These are phyloP conservation scores for Prorocentrum cordatum DNA, from an alignment of 169 alveolate species.

Conservation along the genomic window DNA sequence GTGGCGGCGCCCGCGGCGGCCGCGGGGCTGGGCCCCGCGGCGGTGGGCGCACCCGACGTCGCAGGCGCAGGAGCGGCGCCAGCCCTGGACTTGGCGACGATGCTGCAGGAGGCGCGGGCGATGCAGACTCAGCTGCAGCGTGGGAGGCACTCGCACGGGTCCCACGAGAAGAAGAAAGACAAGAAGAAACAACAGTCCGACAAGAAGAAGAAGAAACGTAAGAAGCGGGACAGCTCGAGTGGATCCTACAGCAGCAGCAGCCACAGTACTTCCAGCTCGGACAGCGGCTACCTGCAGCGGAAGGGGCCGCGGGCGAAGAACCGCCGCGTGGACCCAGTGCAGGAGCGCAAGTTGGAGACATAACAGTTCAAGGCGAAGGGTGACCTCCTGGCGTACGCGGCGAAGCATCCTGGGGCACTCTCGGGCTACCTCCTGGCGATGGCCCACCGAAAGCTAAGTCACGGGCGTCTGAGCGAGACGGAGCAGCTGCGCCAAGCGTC, in stretches of 20 bases:
- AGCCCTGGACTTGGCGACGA: too few species aligned
- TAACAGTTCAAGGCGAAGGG: background rate
- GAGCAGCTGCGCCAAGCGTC: background rate
- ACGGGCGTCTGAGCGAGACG: background rate
- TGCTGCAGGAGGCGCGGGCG: background rate
- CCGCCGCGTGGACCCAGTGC: background rate
- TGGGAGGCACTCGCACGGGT: background rate
- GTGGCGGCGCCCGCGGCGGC: too few species aligned
- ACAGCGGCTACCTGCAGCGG: background rate
- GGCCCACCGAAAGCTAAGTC: background rate
- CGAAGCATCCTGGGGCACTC: background rate
- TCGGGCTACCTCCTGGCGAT: background rate
- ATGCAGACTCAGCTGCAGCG: too few species aligned
- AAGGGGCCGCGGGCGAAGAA: background rate
- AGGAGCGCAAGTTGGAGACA: background rate
- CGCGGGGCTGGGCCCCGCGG: background rate
- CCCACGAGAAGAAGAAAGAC: background rate
- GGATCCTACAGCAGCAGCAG: background rate
- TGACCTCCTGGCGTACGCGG: background rate
- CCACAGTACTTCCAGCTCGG: background rate
- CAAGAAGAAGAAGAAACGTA: background rate
- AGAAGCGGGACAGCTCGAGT: too few species aligned
- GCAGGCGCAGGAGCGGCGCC: too few species aligned
- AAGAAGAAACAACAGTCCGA: background rate
- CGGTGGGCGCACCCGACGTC: background rate